Evolutionary conservation across 768 basidiomycete species (phyloP).

Genomic region (Lentinula sp.): DNA sequence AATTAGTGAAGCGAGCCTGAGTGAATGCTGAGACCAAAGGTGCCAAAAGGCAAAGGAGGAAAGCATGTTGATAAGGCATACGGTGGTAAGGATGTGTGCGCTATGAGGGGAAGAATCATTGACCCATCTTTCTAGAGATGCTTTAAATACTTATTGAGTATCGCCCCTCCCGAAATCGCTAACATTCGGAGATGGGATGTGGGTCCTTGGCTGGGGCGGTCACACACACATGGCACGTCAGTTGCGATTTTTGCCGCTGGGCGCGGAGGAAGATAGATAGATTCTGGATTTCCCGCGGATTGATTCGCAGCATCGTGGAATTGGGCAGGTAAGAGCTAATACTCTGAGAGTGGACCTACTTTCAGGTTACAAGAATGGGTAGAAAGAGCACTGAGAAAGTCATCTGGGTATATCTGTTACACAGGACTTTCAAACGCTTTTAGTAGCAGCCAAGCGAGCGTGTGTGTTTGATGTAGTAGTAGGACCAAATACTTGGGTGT

Average conservation of each 20-base stretch:
- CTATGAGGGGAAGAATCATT: not conserved
- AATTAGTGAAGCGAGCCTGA: not conserved
- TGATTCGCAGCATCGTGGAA: slow-evolving; percentile 4
- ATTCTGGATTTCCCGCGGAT: not conserved
- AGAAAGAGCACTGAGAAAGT: not conserved
- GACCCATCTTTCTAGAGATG: not conserved
- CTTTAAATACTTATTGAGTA: not conserved
- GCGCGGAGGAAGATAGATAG: not conserved
- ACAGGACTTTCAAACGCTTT: no score
- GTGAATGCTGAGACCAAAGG: not conserved
- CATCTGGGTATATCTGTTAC: not conserved
- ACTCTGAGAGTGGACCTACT: no score
- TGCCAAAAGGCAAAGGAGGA: not conserved
- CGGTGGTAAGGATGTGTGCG: not conserved
- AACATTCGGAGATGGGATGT: not conserved
- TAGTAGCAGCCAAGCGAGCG: not conserved
- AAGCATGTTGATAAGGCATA: not conserved
- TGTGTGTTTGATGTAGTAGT: no score
- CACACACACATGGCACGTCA: not conserved
- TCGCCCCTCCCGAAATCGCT: not conserved
- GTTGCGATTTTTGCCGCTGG: not conserved
- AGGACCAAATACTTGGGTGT: no score
- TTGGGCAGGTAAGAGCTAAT: not conserved
- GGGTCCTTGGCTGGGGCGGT: not conserved
- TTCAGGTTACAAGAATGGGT: no score